Base-by-base conservation (phyloP, 768 basidiomycete genomes). In the Mycena belliarum region DNA sequence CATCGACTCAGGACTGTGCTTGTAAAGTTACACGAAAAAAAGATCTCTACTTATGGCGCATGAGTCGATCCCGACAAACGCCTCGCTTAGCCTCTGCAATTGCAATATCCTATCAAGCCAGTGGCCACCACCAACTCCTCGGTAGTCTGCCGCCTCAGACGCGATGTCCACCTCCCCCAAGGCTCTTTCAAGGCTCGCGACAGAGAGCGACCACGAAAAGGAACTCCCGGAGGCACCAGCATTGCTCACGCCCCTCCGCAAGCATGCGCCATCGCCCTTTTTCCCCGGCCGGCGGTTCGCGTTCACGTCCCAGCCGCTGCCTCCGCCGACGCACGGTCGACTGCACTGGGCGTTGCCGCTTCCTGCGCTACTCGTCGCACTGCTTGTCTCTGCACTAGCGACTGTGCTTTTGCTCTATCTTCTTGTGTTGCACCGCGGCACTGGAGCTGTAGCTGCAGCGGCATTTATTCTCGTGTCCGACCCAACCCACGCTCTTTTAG, bases 61-160 rank as follows among this genome's bases (percentile, higher is more conserved):
- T 46, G 51, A 25, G 57, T 20, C 50, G 51, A 59, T 59, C 57
- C 44, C 33, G 15, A 16, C 25, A 48, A 52, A 44, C 3, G 10
- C 38, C 3, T 59, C 51, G 57, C 38, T 16, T 21, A 48, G n/a
- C n/a, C n/a, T n/a, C n/a, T n/a, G n/a, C n/a, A n/a, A n/a, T n/a
- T n/a, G n/a, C n/a, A n/a, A n/a, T n/a, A n/a, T n/a, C n/a, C n/a
- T n/a, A n/a, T n/a, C n/a, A n/a, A n/a, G n/a, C n/a, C 29, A 32
- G 29, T 32, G 7, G 29, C 29, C 29, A 32, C 29, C 6, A 9
- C 43, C 40, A 41, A 20, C 47, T 41, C 49, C 52, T 55, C 40
- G 61, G 61, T 37, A 18, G 62, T 53, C 58, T 60, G 62, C 58
- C 58, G 21, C 57, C 57, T 63, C 62, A 59, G 62, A 55, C 58